Conservation (phyloP, 495 filamentous ascomycete species). For the Xylaria intraflava region DNA sequence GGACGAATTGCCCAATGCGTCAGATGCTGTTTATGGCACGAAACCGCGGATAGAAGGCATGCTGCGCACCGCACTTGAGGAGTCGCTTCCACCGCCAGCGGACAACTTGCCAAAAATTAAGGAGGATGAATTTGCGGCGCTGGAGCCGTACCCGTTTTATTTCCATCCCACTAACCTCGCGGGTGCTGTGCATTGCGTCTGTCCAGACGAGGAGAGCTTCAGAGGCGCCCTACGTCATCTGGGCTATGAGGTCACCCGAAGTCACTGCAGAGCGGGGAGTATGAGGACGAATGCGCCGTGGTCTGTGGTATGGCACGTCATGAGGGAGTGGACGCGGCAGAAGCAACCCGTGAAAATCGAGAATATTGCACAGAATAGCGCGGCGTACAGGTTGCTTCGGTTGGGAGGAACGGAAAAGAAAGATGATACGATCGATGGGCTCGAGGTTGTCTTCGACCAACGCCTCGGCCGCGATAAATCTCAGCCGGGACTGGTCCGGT, state of each 20-base stretch:
- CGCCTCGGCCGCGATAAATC: constrained; percentile 61
- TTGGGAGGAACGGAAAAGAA: constrained; percentile 22
- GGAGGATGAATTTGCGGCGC: constrained; percentile 46
- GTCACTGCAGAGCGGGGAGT: constrained; percentile 80
- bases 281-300: constrained; percentile 89
- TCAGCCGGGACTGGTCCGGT: constrained; percentile 62
- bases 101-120: constrained; percentile 24
- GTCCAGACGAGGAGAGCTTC: constrained; percentile 63
- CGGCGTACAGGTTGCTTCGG: constrained; percentile 57
- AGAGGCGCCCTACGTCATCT: constrained; percentile 72
- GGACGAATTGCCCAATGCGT: constrained; percentile 53
- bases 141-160: constrained; percentile 77
- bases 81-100: constrained; percentile 41
- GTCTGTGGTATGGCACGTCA: constrained; percentile 84
- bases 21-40: constrained; percentile 66
- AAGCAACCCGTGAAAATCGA: constrained; percentile 64
- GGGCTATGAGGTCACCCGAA: constrained; percentile 75
- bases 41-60: constrained; percentile 79
- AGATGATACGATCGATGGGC: constrained; percentile 28
- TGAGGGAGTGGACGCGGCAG: constrained; percentile 83
- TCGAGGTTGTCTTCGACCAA: constrained; percentile 75
- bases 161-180: constrained; percentile 67
- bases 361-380: constrained; percentile 57
- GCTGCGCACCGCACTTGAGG: constrained; percentile 80
- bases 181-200: constrained; percentile 67